Percentiles rank a stretch among this genome's conserved stretches.
These are phyloP conservation scores for Anthracocystis panici-leucophaei DNA, from an alignment of 1,284 basidiomycete genomes.

Conservation along the genomic window DNA sequence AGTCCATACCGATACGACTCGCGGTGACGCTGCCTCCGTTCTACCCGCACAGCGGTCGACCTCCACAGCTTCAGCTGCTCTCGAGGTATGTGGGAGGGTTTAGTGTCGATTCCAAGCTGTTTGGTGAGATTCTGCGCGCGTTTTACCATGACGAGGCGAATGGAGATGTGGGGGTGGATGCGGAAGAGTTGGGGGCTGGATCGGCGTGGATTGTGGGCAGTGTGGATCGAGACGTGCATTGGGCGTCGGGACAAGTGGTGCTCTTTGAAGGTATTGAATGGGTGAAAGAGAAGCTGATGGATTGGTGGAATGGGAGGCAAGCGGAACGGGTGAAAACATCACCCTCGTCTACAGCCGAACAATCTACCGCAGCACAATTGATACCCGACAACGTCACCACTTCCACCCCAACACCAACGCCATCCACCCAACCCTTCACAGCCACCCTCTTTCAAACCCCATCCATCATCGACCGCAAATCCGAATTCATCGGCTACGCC, in stretches of 20 bases:
- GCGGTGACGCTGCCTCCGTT: conserved; percentile 57
- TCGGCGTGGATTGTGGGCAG: conserved; percentile 22
- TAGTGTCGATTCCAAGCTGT: conserved; percentile 61
- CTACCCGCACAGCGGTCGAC: conserved; percentile 51
- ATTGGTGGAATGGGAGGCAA: conserved; percentile 54
- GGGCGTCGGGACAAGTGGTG: conserved; percentile 58
- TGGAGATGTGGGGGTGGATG: conserved; percentile 2
- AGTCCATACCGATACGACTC: conserved; percentile 51
- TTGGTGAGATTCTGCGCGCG: conserved; percentile 61
- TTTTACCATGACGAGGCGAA: conserved; percentile 52
- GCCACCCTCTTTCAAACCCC: conserved; percentile 52
- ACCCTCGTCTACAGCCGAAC: neutral
- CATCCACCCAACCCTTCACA: conserved; percentile 11
- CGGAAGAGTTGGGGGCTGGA: conserved; percentile 12
- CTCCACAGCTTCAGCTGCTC: conserved; percentile 66
- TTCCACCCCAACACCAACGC: neutral
- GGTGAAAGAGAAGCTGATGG: conserved; percentile 59
- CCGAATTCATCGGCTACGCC: conserved; percentile 68
- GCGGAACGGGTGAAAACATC: conserved; percentile 9
- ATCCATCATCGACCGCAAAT: conserved; percentile 67
- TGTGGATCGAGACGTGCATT: conserved; percentile 41
- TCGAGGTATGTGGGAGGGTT: conserved; percentile 62
- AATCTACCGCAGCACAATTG: neutral
- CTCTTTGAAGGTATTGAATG: conserved; percentile 69
- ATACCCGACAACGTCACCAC: neutral